phyloP scores from a whole-genome alignment of 2,329 filamentous ascomycete genomes.

The Niveomyces coronatus region DNA sequence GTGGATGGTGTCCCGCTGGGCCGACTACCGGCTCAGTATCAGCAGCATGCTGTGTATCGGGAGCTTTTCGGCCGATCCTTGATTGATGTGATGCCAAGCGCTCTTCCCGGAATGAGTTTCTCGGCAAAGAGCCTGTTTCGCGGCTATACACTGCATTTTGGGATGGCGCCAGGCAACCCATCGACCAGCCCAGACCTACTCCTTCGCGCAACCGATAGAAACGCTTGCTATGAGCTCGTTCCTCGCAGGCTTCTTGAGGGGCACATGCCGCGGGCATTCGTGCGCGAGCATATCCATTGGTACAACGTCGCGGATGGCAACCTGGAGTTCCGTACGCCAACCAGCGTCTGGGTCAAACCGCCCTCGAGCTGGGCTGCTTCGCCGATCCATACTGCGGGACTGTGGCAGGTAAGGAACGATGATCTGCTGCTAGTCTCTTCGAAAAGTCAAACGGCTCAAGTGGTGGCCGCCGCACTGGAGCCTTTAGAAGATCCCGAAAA shows the following conservation, averaged over 20 bases:
- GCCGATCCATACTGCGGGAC: too few relatives aligned
- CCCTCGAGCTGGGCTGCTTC: slow-evolving; percentile 16
- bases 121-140: slow-evolving; percentile 22
- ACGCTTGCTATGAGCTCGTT: slow-evolving; percentile 18
- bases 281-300: slow-evolving; percentile 35
- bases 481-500: background rate
- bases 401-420: background rate
- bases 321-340: slow-evolving; percentile 16
- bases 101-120: slow-evolving; percentile 28
- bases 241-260: slow-evolving; percentile 19
- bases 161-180: background rate
- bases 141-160: slow-evolving; percentile 27
- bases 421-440: background rate
- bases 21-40: slow-evolving; percentile 35
- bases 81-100: slow-evolving; percentile 34
- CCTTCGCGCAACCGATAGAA: slow-evolving; percentile 18
- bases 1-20: slow-evolving; percentile 39
- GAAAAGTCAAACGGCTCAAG: background rate
- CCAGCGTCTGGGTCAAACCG: background rate
- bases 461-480: background rate
- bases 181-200: slow-evolving; percentile 19
- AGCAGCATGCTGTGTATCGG: slow-evolving; percentile 27
- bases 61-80: slow-evolving; percentile 31
- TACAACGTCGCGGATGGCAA: slow-evolving; percentile 20
- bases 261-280: slow-evolving; percentile 28